Percentiles rank a stretch among this genome's conserved stretches.
Evolutionary conservation across 2,329 filamentous ascomycete species (phyloP).

Genomic region (Aspergillus latus): DNA sequence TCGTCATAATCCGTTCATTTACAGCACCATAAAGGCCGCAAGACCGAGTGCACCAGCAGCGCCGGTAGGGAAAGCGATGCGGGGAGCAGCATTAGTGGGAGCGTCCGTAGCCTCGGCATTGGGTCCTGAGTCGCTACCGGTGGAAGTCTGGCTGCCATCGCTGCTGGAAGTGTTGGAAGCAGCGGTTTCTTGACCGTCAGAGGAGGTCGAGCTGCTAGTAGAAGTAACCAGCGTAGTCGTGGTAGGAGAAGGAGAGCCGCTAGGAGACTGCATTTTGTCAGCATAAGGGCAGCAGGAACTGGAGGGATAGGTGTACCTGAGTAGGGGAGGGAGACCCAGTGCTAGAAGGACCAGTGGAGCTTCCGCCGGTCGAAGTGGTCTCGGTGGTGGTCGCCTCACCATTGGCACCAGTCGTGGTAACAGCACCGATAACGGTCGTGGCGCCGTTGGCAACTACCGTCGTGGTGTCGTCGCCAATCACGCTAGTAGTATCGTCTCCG

Average conservation of each 20-base stretch:
- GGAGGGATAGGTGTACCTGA: neutral
- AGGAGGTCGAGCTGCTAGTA: constrained; percentile 11
- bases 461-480: constrained; percentile 7
- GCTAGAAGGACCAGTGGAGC: neutral
- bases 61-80: constrained; percentile 32
- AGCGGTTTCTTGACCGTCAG: neutral
- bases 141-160: constrained; percentile 2
- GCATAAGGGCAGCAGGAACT: neutral
- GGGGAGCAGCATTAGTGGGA: constrained; percentile 28
- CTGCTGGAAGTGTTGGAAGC: constrained; percentile 18
- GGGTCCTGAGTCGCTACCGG: constrained; percentile 13
- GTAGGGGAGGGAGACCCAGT: neutral
- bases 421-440: constrained; percentile 15
- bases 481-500: neutral
- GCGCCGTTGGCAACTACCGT: constrained; percentile 16
- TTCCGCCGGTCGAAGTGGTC: constrained; percentile 15
- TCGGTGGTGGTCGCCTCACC: constrained; percentile 17
- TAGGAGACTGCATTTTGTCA: neutral
- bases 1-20: constrained; percentile 21
- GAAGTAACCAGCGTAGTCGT: constrained; percentile 8
- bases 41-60: constrained; percentile 43
- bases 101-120: constrained; percentile 13
- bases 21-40: constrained; percentile 44
- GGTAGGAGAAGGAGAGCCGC: constrained; percentile 16
- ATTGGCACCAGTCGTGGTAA: neutral